A percentile compares a stretch with the other conserved stretches of the same genome.
Evolutionary conservation across 257 asterid genomes (phyloP).

Genomic region (Nicotiana tomentosiformis): DNA sequence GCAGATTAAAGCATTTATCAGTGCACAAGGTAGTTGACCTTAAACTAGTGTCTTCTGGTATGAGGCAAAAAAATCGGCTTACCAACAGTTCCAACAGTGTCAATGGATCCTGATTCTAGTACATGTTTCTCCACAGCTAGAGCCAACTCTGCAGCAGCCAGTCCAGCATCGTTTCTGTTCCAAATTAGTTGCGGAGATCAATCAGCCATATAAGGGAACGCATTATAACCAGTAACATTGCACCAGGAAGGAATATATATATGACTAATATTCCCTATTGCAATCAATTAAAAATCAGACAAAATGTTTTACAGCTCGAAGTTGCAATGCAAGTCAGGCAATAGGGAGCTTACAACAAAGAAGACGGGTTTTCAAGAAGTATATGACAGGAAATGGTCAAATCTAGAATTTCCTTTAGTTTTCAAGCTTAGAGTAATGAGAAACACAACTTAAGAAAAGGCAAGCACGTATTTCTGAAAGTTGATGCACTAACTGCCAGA

Average conservation of each 20-base stretch:
- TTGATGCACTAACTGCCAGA: neutral
- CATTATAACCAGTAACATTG: neutral
- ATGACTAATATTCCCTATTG: neutral
- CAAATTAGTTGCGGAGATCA: slow-evolving; percentile 16
- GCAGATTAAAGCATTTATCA: neutral
- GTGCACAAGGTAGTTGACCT: neutral
- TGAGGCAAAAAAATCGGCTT: slow-evolving; percentile 7
- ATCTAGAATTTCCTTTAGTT: neutral
- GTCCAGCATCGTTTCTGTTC: slow-evolving; percentile 86
- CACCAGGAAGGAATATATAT: neutral
- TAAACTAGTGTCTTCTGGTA: neutral
- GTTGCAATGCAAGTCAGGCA: neutral
- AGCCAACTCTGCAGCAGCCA: slow-evolving; percentile 95
- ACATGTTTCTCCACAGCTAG: slow-evolving; percentile 92
- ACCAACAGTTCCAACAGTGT: slow-evolving; percentile 98
- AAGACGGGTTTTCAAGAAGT: neutral
- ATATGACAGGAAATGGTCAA: neutral
- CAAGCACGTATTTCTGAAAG: neutral
- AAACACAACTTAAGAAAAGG: neutral
- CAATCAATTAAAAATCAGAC: neutral
- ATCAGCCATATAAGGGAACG: neutral
- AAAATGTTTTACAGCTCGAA: neutral
- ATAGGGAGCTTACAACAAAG: neutral
- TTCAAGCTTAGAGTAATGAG: neutral
- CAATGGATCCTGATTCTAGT: slow-evolving; percentile 78